Base-by-base conservation (phyloP, 2,329 filamentous ascomycete genomes). In the Calonectria pauciramosa region DNA sequence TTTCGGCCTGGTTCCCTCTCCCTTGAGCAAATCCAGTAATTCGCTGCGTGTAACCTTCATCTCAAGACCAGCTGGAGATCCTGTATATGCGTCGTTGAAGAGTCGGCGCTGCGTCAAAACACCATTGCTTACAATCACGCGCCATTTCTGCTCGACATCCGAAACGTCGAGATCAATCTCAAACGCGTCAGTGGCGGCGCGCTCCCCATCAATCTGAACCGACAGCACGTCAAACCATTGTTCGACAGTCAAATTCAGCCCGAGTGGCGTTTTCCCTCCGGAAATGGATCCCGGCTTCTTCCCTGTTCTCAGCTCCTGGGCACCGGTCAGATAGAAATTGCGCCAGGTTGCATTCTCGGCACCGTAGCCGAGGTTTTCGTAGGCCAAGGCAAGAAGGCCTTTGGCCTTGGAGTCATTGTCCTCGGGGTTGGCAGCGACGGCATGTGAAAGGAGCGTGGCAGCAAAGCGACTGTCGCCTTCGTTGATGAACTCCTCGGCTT, bases 341-440 rank as follows among this genome's bases (percentile, higher is more conserved):
- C 86, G 77, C 86, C 85, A 87, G 0, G 83, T 83, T 4, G 80
- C 85, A 75, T 87, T 87, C 75, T 87, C 85, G 3, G 83, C 70
- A 3, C 84, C 84, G 0, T 84, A 70, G 8, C 68, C 86, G 11
- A 87, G 81, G 26, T 78, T 72, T 59, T 82, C 79, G 70, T 82
- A 86, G 0, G 83, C 81, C 2, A 71, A 70, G 1, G 82, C 83
- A 4, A 87, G 80, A 7, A 80, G 65, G 6, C 23, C 56, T 68
- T 74, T 79, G 1, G 80, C 79, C 20, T 52, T 64, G 1, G 56
- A 70, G 0, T 72, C 36, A 34, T 49, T 26, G 56, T 80, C 73
- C 0, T 77, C 71, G 0, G 82, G 80, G 26, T 83, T 76, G 2
- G 82, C 79, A 16, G 80, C 76, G 28, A 87, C 81, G 1, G 79